Evolutionary conservation across 208 protist genomes (phyloP).

Genomic region (Leishmania guyanensis): DNA sequence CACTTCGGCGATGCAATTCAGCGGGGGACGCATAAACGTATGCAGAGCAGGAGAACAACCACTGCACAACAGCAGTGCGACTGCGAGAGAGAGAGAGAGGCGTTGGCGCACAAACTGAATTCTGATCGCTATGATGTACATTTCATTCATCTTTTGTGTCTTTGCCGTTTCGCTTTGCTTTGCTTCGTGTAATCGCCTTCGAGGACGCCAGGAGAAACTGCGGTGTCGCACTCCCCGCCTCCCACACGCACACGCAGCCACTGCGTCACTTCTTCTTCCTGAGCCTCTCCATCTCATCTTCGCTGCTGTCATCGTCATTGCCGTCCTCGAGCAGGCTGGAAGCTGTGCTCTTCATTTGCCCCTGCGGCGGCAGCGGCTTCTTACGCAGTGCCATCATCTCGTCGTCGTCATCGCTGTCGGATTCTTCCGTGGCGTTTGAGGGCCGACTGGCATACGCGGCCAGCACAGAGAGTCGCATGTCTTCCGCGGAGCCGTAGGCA

Average conservation of each 20-base stretch:
- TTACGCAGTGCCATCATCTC: conserved; percentile 39
- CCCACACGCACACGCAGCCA: not conserved
- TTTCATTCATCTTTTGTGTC: too few relatives aligned
- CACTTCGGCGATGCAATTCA: not conserved
- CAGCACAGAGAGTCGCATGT: conserved; percentile 17
- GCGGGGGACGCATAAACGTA: not conserved
- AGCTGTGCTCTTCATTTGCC: not conserved
- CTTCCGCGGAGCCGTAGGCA: conserved; percentile 4
- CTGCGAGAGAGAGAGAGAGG: not conserved
- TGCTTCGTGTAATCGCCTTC: not conserved
- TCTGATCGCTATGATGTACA: not conserved
- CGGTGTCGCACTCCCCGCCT: not conserved
- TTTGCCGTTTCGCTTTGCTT: not conserved
- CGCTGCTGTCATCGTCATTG: conserved; percentile 36
- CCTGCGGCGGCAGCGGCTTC: not conserved
- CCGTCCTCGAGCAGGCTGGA: not conserved
- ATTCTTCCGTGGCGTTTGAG: not conserved
- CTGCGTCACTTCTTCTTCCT: conserved; percentile 15
- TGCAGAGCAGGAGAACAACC: not conserved
- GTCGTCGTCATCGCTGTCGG: conserved; percentile 24
- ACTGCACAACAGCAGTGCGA: not conserved
- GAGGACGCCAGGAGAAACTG: not conserved
- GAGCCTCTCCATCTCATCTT: conserved; percentile 54
- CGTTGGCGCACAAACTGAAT: not conserved
- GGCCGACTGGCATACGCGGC: not conserved